These are phyloP conservation scores for Oenanthe javanica DNA, from an alignment of 140 eudicot species.

Conservation along the genomic window DNA sequence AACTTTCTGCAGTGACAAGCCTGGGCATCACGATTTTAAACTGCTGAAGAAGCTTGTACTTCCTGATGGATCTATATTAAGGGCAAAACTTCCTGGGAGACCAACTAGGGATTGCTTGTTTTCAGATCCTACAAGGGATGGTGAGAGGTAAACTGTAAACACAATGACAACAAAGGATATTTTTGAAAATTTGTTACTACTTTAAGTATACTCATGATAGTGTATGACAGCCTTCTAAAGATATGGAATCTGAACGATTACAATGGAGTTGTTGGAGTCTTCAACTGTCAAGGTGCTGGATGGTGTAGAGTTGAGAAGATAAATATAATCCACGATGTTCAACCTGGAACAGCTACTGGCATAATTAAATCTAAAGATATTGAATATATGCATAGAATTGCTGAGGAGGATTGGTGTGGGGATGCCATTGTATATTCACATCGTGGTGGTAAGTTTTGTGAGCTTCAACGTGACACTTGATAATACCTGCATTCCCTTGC, in stretches of 20 bases:
- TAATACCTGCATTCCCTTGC: neutral
- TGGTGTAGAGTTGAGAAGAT: constrained; percentile 77
- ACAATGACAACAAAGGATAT: neutral
- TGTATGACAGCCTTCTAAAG: constrained; percentile 54
- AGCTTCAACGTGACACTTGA: neutral
- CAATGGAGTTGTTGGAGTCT: constrained; percentile 74
- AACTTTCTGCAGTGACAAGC: constrained; percentile 64
- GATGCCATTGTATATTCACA: constrained; percentile 61
- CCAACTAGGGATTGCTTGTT: constrained; percentile 91
- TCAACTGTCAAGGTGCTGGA: constrained; percentile 95
- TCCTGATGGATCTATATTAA: constrained; percentile 76
- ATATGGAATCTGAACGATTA: constrained; percentile 77
- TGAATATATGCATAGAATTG: constrained; percentile 47
- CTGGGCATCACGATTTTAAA: constrained; percentile 84
- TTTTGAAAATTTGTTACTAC: neutral
- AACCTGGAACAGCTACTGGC: constrained; percentile 59
- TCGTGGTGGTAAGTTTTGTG: constrained; percentile 36
- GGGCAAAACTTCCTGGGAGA: constrained; percentile 92
- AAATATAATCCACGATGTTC: constrained; percentile 56
- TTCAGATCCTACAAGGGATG: constrained; percentile 79
- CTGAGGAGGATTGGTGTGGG: constrained; percentile 59
- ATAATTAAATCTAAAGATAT: constrained; percentile 60
- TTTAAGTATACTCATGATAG: neutral
- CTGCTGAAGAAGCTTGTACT: constrained; percentile 74
- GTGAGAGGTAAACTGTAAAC: constrained; percentile 38